These are phyloP conservation scores for Albatrellus sp. DNA, from an alignment of 1,284 basidiomycete species.

Conservation along the genomic window DNA sequence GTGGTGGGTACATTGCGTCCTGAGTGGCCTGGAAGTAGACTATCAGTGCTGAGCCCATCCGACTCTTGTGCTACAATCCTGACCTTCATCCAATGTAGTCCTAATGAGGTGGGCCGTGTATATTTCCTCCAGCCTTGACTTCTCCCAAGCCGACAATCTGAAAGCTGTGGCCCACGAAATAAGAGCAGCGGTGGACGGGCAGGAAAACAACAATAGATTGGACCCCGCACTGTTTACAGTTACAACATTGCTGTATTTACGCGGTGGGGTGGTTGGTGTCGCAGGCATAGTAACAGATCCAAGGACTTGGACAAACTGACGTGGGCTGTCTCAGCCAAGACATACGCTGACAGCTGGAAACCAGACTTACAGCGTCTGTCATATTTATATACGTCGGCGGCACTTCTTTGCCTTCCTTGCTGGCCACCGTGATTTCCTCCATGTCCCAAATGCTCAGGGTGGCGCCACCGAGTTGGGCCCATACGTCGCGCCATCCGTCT, in stretches of 20 bases:
- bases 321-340: background rate
- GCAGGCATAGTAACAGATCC: slow-evolving; percentile 58
- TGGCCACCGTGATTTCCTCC: slow-evolving; percentile 73
- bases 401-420: slow-evolving; percentile 67
- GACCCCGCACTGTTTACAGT: slow-evolving; percentile 92
- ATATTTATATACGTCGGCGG: slow-evolving; percentile 81
- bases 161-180: slow-evolving; percentile 89
- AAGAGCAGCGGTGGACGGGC: slow-evolving; percentile 57
- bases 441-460: slow-evolving; percentile 89
- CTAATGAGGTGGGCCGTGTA: slow-evolving; percentile 92
- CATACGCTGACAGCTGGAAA: slow-evolving; percentile 6
- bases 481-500: slow-evolving; percentile 85
- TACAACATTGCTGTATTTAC: slow-evolving; percentile 68
- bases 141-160: slow-evolving; percentile 89
- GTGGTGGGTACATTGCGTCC: slow-evolving; percentile 57
- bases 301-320: slow-evolving; percentile 59
- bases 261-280: slow-evolving; percentile 30
- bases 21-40: slow-evolving; percentile 16
- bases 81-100: slow-evolving; percentile 47
- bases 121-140: slow-evolving; percentile 90
- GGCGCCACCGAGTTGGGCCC: slow-evolving; percentile 89
- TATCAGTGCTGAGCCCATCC: background rate
- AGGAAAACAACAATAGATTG: slow-evolving; percentile 85
- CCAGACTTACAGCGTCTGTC: slow-evolving; percentile 64
- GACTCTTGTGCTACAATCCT: slow-evolving; percentile 8